Conservation (phyloP, 192 early-diverging fungal species). For the Podila epicladia region DNA sequence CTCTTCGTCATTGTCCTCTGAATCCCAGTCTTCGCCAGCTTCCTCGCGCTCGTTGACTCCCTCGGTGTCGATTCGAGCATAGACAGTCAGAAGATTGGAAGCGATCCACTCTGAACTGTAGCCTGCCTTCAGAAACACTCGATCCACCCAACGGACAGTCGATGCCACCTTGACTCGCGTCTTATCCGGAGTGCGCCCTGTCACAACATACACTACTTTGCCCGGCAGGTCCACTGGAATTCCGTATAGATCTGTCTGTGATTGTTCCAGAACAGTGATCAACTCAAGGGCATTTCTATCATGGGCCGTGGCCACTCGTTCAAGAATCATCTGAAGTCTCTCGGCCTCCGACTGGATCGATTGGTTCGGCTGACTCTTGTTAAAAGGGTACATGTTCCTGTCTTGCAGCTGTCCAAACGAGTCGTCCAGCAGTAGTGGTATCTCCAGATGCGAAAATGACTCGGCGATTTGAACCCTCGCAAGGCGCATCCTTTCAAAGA, state of each 20-base stretch:
- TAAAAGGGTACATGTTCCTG: background rate
- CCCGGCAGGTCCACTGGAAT: conserved; percentile 11
- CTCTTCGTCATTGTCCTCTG: background rate
- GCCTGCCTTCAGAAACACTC: conserved; percentile 11
- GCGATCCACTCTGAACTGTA: conserved; percentile 19
- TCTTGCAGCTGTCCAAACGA: conserved; percentile 14
- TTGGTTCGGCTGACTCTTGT: background rate
- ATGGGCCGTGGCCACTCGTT: background rate
- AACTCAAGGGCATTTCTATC: conserved; percentile 7
- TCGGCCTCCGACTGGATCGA: conserved; percentile 2
- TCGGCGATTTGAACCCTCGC: conserved; percentile 19
- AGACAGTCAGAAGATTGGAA: conserved; percentile 5
- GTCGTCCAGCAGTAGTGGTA: conserved; percentile 15
- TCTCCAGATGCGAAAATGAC: background rate
- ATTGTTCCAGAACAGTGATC: conserved; percentile 25
- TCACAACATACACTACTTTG: conserved; percentile 34
- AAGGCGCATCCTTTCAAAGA: conserved; percentile 20
- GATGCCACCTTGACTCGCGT: conserved; percentile 20
- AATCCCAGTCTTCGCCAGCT: background rate
- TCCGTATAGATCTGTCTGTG: conserved; percentile 17
- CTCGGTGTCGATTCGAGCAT: background rate
- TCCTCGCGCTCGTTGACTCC: background rate
- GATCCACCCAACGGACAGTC: conserved; percentile 35
- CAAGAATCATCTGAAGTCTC: conserved; percentile 15
- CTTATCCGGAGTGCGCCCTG: conserved; percentile 7